Conservation (phyloP, 495 filamentous ascomycete species). For the Aspergillus affinis region DNA sequence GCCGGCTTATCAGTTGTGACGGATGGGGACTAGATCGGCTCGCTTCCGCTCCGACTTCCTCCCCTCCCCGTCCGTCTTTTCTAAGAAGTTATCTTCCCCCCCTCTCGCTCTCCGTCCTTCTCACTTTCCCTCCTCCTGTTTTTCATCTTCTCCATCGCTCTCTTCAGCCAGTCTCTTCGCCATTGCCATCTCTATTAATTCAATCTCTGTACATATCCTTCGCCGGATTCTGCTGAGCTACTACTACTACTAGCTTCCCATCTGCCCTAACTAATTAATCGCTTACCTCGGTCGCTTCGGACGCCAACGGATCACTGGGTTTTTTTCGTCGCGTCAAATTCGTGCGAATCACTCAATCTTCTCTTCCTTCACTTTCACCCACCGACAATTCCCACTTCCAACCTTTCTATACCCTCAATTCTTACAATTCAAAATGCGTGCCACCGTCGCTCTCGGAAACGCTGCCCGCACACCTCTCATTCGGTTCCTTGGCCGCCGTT, state of each 20-base stretch:
- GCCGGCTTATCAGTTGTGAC: constrained; percentile 17
- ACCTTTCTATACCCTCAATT: constrained; percentile 14
- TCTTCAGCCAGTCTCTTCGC: constrained; percentile 15
- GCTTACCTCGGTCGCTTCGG: constrained; percentile 30
- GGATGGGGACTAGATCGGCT: constrained; percentile 14
- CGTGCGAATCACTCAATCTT: background rate
- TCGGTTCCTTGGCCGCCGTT: constrained; percentile 86
- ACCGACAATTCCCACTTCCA: background rate
- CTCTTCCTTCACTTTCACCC: background rate
- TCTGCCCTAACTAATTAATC: constrained; percentile 1
- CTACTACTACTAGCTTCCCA: constrained; percentile 5
- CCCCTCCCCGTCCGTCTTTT: constrained; percentile 18
- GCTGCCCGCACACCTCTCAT: constrained; percentile 80
- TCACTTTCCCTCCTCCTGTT: constrained; percentile 20
- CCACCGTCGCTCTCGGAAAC: constrained; percentile 65
- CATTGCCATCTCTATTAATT: background rate
- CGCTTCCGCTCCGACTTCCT: constrained; percentile 22
- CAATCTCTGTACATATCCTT: background rate
- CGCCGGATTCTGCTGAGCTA: background rate
- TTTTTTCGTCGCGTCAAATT: constrained; percentile 21
- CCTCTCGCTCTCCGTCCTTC: constrained; percentile 21
- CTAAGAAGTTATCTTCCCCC: background rate
- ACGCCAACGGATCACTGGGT: constrained; percentile 33
- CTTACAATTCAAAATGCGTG: constrained; percentile 53
- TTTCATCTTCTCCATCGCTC: constrained; percentile 11